These are phyloP conservation scores for Neurospora terricola DNA, from an alignment of 495 filamentous ascomycete species.

Conservation along the genomic window DNA sequence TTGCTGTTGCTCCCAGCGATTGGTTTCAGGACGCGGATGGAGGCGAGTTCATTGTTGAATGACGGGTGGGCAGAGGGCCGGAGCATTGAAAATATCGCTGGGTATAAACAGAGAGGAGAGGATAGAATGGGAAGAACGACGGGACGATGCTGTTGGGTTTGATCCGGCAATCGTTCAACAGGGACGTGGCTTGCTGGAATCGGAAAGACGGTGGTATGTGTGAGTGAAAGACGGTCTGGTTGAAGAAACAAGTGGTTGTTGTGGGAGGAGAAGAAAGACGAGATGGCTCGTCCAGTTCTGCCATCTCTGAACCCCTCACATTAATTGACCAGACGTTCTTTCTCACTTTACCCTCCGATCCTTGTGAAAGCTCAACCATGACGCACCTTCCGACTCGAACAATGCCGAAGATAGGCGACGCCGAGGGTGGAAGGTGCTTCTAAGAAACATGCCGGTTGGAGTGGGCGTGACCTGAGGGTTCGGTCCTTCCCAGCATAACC, in stretches of 20 bases:
- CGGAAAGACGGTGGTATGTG: not conserved
- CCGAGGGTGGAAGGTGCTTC: not conserved
- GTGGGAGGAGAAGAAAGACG: not conserved
- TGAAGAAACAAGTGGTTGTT: not conserved
- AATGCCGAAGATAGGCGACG: not conserved
- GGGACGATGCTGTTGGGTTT: not conserved
- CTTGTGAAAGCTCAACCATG: not conserved
- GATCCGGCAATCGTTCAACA: not conserved
- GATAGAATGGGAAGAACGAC: not conserved
- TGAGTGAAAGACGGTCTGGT: not conserved
- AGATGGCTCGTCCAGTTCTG: not conserved
- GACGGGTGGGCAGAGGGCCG: not conserved
- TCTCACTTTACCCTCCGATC: not conserved
- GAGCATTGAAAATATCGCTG: not conserved
- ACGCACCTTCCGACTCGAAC: not conserved
- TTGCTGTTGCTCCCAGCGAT: fast-evolving
- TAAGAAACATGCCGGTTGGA: not conserved
- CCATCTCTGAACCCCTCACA: not conserved
- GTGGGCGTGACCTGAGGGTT: not conserved
- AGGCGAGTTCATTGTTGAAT: not conserved
- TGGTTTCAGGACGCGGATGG: not conserved
- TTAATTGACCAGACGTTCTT: not conserved
- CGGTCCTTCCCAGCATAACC: not conserved
- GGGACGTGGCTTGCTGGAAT: not conserved
- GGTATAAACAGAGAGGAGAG: not conserved